Base-by-base conservation (phyloP, 495 filamentous ascomycete genomes). In the Hyaloscypha hepaticicola region DNA sequence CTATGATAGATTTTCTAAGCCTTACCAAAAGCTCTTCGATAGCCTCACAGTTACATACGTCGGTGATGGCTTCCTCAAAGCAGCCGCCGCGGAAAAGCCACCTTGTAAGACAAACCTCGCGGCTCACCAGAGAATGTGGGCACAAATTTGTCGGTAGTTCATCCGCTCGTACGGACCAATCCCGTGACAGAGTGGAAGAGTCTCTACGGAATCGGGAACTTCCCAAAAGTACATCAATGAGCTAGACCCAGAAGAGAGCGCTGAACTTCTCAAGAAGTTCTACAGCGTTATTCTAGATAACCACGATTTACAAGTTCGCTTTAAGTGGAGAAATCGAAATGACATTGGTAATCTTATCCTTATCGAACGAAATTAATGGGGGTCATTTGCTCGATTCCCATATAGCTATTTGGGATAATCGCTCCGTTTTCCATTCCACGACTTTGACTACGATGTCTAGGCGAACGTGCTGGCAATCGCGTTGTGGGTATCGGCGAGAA, bases 361-460 rank as follows among this genome's bases (percentile, higher is more conserved):
- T 27, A 5, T 31, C 31, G 26, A 61, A 31, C 3, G 6, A 21
- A 33, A 55, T 21, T 63, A 27, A 50, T 38, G 8, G 16, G 33
- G 2, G 25, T 28, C 12, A n/a, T 50, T 50, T 24, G 29, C 52
- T 45, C 19, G 14, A 29, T 41, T 50, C 12, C 9, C 21, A 21
- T 5, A 9, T 34, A 63, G 88, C 89, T 1, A 91, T 93, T 67
- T 93, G 90, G 90, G 90, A 92, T 71, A 92, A 92, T 66, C 76
- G 89, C 9, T 83, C 80, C 29, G 81, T 83, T 4, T 91, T 84
- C 71, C 89, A 92, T 67, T 80, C 83, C 6, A 87, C 88, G 0
- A 92, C 88, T 3, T 85, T 29, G 90, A 92, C 68, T 65, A 65
- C 26, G 55, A 59, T 26, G 81, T 75, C 0, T 69, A 85, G 89